These are phyloP conservation scores for Alternaria hordeiaustralica DNA, from an alignment of 2,329 filamentous ascomycete species.

Conservation along the genomic window DNA sequence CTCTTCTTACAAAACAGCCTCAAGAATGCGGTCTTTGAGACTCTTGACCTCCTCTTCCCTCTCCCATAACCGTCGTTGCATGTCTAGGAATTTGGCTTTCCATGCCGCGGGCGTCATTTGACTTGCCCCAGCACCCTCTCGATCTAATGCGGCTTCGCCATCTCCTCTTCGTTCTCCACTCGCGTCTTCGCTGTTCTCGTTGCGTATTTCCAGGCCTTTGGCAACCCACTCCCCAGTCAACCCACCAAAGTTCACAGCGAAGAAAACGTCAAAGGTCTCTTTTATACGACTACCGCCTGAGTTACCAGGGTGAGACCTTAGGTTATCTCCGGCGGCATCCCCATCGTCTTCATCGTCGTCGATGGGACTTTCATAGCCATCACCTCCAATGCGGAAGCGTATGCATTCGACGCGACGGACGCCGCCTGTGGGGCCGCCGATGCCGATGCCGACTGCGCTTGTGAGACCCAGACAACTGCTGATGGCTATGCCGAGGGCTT, in stretches of 20 bases:
- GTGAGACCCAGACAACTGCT: conserved; percentile 52
- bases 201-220: conserved; percentile 42
- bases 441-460: conserved; percentile 46
- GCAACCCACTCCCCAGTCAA: conserved; percentile 53
- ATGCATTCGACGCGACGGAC: conserved; percentile 52
- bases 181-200: neutral
- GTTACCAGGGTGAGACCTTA: conserved; percentile 2
- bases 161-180: neutral
- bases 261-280: conserved; percentile 54
- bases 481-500: conserved; percentile 49
- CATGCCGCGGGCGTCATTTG: conserved; percentile 33
- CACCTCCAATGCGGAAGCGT: conserved; percentile 50
- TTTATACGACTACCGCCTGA: conserved; percentile 27
- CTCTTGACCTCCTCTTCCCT: conserved; percentile 41
- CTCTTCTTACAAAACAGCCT: conserved; percentile 43
- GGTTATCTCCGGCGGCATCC: conserved; percentile 19
- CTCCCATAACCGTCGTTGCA: conserved; percentile 44
- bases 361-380: conserved; percentile 50
- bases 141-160: neutral
- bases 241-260: conserved; percentile 51
- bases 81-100: conserved; percentile 44
- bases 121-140: conserved; percentile 14
- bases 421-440: conserved; percentile 38
- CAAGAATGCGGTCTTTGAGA: conserved; percentile 48
- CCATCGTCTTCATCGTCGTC: conserved; percentile 52